Base-by-base conservation (phyloP, 169 alveolate species). In the Theileria equi region DNA sequence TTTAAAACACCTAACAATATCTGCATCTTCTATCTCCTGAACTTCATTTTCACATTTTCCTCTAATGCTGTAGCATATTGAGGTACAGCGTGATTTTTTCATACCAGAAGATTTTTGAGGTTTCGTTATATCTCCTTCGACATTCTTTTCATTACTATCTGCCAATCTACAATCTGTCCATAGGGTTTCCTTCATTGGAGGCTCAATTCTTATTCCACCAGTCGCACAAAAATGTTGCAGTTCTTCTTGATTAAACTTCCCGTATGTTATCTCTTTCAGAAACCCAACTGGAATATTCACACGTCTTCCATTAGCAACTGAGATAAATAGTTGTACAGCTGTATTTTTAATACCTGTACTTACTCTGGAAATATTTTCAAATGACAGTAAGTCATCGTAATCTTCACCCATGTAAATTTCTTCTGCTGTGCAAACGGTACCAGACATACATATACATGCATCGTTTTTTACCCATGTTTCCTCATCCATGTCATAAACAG, bases 171-270 rank as follows among this genome's bases (percentile, higher is more conserved):
- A 77, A 38, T 61, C 63, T 1, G 61, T 21, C 55, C 55, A 35
- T 5, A 77, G 13, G 2, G 61, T 32, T 13, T 60, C 41, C 11
- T 77, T 55, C n/a, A n/a, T 26, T 2, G 60, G 26, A 47, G 34
- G 47, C 6, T 10, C 16, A 28, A 57, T n/a, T 25, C 59, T 49
- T n/a, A 31, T 8, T 13, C 28, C 53, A 17, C 86, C 86, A 1
- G 62, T 58, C 13, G 86, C 63, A 34, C 86, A 77, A 29, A 28
- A 77, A 34, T 67, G 65, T 31, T n/a, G 50, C 1, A 77, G 35
- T 44, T 67, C 70, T 6, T 40, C 77, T 11, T 19, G 43, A 28
- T 49, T 3, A 25, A 77, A 65, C 6, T 3, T 17, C 25, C 62
- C 77, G 32, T 59, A 77, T 5, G 86, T 63, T 5, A 61, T 47